Evolutionary conservation across 225 moss, liverwort and hornwort species (phyloP).

Genomic region (Asterella californica): DNA sequence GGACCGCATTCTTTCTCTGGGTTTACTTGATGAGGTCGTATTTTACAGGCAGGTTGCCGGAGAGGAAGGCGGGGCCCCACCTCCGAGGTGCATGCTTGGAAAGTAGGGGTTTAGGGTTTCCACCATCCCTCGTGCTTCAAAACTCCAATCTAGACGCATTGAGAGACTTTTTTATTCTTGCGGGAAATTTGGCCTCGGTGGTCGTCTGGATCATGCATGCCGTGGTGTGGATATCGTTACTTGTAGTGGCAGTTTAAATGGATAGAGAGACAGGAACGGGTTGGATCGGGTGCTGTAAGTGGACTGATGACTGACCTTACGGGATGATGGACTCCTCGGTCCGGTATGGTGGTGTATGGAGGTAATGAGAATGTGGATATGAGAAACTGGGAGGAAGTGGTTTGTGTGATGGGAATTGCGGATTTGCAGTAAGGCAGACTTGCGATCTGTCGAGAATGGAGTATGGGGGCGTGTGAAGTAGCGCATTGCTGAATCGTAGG

Average conservation of each 20-base stretch:
- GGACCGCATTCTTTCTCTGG: background rate
- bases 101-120: conserved; percentile 12
- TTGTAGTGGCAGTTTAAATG: background rate
- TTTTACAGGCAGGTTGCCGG: background rate
- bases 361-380: too few relatives aligned
- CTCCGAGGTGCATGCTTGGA: background rate
- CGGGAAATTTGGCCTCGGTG: background rate
- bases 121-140: background rate
- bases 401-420: background rate
- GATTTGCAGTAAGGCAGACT: background rate
- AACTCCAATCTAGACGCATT: background rate
- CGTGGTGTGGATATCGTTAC: too few relatives aligned
- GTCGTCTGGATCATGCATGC: background rate
- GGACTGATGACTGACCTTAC: background rate
- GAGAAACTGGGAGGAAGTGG: background rate
- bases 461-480: background rate
- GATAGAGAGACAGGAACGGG: background rate
- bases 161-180: background rate
- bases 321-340: background rate
- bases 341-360: background rate
- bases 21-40: background rate
- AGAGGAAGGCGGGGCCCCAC: background rate
- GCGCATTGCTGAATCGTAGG: background rate
- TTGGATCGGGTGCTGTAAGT: background rate
- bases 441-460: background rate